Conservation (phyloP, 75 land plant species). For the Picea glauca region DNA sequence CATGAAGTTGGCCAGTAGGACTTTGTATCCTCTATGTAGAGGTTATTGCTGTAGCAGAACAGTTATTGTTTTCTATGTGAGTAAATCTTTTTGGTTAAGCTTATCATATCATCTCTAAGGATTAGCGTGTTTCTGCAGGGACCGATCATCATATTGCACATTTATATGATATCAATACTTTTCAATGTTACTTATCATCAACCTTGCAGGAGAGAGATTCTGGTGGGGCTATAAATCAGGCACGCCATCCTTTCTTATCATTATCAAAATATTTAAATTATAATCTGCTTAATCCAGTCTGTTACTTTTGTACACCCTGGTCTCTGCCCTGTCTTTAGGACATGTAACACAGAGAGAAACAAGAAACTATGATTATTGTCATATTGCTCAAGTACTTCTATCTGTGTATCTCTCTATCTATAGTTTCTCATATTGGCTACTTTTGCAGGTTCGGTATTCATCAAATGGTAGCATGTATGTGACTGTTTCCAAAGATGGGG, state of each 20-base stretch:
- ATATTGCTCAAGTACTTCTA: not conserved
- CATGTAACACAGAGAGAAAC: not conserved
- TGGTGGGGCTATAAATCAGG: conserved; percentile 91
- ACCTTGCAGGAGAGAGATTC: conserved; percentile 52
- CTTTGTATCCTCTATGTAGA: not conserved
- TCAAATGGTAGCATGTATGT: conserved; percentile 82
- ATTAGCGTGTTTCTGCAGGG: conserved; percentile 39
- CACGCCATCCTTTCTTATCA: conserved; percentile 3
- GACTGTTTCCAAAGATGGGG: conserved; percentile 95
- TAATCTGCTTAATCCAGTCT: not conserved
- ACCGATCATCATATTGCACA: conserved; percentile 91
- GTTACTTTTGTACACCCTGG: not conserved
- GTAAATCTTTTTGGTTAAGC: not conserved
- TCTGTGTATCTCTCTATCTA: not conserved
- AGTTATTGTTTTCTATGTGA: not conserved
- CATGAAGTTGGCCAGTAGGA: not conserved
- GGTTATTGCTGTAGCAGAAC: not conserved
- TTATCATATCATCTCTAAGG: not conserved
- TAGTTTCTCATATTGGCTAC: not conserved
- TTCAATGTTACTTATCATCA: conserved; percentile 78
- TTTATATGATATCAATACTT: conserved; percentile 87
- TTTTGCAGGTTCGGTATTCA: conserved; percentile 73
- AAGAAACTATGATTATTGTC: not conserved
- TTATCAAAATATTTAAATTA: no score
- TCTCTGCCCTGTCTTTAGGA: not conserved